Evolutionary conservation across 192 early-diverging fungal genomes (phyloP).

Genomic region (Lunasporangiospora selenospora): DNA sequence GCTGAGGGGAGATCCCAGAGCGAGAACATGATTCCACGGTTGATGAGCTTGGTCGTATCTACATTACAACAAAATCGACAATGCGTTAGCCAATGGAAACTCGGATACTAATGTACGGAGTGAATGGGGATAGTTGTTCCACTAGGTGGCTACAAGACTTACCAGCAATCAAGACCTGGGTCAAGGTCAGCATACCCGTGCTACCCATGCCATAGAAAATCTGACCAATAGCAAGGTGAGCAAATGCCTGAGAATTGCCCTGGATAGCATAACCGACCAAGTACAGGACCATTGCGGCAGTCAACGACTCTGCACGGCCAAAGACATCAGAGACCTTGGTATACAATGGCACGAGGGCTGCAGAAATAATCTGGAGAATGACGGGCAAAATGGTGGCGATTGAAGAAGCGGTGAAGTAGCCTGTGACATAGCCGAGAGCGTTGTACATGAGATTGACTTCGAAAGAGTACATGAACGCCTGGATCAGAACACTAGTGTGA

Average conservation of each 20-base stretch:
- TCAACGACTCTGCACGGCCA: conserved; percentile 41
- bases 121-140: too few species aligned
- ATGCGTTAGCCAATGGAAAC: too few species aligned
- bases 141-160: too few species aligned
- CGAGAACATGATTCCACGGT: conserved; percentile 40
- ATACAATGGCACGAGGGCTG: conserved; percentile 42
- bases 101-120: too few species aligned
- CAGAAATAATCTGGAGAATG: conserved; percentile 43
- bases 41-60: conserved; percentile 32
- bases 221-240: conserved; percentile 33
- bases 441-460: conserved; percentile 40
- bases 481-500: conserved; percentile 14
- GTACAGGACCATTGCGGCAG: conserved; percentile 39
- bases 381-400: conserved; percentile 20
- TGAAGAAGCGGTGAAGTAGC: conserved; percentile 2
- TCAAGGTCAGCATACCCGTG: conserved; percentile 29
- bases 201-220: conserved; percentile 32
- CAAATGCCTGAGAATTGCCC: conserved; percentile 15
- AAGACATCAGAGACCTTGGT: conserved; percentile 39
- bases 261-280: conserved; percentile 39
- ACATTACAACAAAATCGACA: too few species aligned
- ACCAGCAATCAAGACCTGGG: conserved; percentile 45
- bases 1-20: conserved; percentile 34
- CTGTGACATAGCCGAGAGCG: conserved; percentile 11
- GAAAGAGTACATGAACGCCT: conserved; percentile 34